These are phyloP conservation scores for Theobroma grandiflorum DNA, from an alignment of 441 rosid species.

Conservation along the genomic window DNA sequence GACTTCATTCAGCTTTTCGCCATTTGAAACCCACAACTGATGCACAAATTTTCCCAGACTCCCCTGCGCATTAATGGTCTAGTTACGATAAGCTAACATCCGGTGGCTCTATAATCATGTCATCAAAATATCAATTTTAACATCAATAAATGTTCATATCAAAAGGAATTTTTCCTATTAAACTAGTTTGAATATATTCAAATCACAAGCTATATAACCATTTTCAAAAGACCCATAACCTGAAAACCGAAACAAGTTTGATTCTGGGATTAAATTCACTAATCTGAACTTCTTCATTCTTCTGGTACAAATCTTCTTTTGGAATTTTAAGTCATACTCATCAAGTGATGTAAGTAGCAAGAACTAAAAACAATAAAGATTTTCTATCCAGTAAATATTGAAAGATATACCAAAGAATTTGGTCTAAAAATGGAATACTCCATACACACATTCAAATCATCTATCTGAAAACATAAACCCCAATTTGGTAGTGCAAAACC, in stretches of 20 bases:
- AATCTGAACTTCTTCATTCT: background rate
- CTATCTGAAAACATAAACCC: background rate
- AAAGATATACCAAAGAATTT: background rate
- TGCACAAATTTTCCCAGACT: background rate
- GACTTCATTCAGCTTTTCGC: background rate
- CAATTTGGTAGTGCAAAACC: background rate
- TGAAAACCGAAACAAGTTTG: background rate
- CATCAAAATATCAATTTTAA: background rate
- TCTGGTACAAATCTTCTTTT: background rate
- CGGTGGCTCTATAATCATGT: background rate
- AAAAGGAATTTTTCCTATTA: background rate
- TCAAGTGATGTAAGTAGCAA: background rate
- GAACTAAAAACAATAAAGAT: background rate
- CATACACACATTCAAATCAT: background rate
- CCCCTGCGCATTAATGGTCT: background rate
- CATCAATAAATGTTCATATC: background rate
- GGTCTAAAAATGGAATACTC: background rate
- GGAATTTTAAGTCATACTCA: background rate
- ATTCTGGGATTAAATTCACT: background rate
- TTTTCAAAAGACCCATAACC: background rate
- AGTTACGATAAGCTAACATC: background rate
- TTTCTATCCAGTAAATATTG: background rate
- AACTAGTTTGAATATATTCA: background rate
- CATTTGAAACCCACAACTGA: background rate
- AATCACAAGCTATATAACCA: background rate